A percentile compares a stretch with the other conserved stretches of the same genome.
Evolutionary conservation across 495 filamentous ascomycete species (phyloP).

Genomic region (Xylaria cubensis): DNA sequence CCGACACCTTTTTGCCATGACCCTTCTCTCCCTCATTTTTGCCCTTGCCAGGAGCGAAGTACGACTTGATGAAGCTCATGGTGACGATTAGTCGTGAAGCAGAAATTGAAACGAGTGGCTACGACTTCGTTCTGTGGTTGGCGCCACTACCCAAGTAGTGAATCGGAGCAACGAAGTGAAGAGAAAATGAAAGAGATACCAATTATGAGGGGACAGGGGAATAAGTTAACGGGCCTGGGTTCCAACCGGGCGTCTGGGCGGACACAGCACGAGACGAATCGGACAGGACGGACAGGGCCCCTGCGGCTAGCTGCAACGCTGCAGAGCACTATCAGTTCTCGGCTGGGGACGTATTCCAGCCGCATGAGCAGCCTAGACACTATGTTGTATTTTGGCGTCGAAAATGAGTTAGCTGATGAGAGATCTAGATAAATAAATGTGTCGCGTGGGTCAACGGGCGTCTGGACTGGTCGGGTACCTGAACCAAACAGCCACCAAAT

Average conservation of each 20-base stretch:
- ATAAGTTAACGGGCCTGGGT: constrained; percentile 14
- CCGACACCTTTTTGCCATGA: constrained; percentile 24
- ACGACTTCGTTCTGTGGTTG: constrained; percentile 25
- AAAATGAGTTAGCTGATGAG: constrained; percentile 25
- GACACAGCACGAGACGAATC: constrained; percentile 12
- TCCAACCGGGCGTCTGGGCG: constrained; percentile 15
- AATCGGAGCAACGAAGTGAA: not conserved
- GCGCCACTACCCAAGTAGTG: constrained; percentile 5
- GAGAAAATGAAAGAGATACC: not conserved
- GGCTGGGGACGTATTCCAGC: constrained; percentile 22
- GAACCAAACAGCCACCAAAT: constrained; percentile 28
- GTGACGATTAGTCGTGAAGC: constrained; percentile 20
- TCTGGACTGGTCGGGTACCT: constrained; percentile 24
- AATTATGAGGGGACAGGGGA: constrained; percentile 12
- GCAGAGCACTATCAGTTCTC: constrained; percentile 28
- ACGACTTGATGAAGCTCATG: constrained; percentile 43
- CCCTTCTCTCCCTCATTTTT: constrained; percentile 28
- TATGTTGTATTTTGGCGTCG: constrained; percentile 28
- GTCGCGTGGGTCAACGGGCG: constrained; percentile 14
- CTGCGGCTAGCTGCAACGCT: constrained; percentile 23
- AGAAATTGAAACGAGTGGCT: constrained; percentile 24
- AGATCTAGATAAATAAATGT: constrained; percentile 14
- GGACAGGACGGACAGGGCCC: constrained; percentile 22
- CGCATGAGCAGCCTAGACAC: constrained; percentile 17
- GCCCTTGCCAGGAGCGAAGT: constrained; percentile 37